Evolutionary conservation across 345 rosid genomes (phyloP).

Genomic region (Acer saccharum): DNA sequence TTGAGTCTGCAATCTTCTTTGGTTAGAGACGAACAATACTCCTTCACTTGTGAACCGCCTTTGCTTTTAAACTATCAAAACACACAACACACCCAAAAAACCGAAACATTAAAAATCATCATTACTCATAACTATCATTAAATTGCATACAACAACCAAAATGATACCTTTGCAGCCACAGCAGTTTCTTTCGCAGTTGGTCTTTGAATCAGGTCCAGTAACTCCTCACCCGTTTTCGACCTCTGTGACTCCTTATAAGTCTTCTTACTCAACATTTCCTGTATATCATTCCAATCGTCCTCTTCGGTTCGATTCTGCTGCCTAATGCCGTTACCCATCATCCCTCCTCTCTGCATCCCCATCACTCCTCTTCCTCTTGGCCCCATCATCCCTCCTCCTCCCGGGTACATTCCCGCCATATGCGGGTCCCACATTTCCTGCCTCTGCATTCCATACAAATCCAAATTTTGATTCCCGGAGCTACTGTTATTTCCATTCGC

Average conservation of each 20-base stretch:
- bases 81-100: conserved; percentile 13
- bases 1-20: conserved; percentile 96
- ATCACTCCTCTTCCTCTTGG: conserved; percentile 50
- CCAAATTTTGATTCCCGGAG: not conserved
- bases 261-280: conserved; percentile 86
- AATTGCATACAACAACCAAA: not conserved
- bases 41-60: conserved; percentile 98
- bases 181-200: conserved; percentile 98
- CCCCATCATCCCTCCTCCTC: conserved; percentile 52
- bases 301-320: conserved; percentile 65
- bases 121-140: not conserved
- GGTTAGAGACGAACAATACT: conserved; percentile 86
- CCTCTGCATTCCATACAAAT: conserved; percentile 12
- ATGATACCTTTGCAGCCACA: conserved; percentile 79
- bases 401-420: conserved; percentile 34
- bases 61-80: conserved; percentile 83
- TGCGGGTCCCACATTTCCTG: conserved; percentile 23
- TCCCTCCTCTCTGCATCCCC: conserved; percentile 50
- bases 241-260: conserved; percentile 87
- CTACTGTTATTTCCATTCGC: conserved; percentile 8
- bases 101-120: not conserved
- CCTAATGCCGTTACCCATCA: conserved; percentile 39
- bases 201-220: conserved; percentile 82
- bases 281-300: conserved; percentile 86
- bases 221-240: conserved; percentile 90